phyloP scores from a whole-genome alignment of 2,329 filamentous ascomycete species.

The Emericellopsis atlantica region DNA sequence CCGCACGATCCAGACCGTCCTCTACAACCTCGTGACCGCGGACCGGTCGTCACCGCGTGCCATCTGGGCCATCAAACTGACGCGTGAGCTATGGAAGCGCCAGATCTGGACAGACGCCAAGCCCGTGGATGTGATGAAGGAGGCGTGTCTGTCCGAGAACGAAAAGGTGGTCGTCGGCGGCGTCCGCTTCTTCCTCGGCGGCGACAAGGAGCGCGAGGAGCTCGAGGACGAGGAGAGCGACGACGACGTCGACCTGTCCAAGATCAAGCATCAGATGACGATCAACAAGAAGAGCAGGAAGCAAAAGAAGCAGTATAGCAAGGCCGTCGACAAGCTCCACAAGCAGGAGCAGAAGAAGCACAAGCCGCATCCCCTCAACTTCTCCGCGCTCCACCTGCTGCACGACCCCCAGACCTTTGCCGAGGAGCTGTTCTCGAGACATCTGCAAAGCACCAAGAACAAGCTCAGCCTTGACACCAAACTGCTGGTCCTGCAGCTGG shows the following conservation, averaged over 20 bases:
- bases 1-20: conserved; percentile 79
- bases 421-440: conserved; percentile 79
- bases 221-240: conserved; percentile 80
- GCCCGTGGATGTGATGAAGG: conserved; percentile 96
- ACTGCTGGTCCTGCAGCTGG: conserved; percentile 77
- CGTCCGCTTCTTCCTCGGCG: conserved; percentile 88
- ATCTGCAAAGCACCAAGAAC: conserved; percentile 75
- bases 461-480: conserved; percentile 83
- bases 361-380: conserved; percentile 80
- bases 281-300: conserved; percentile 98
- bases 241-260: conserved; percentile 61
- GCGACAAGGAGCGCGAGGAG: conserved; percentile 91
- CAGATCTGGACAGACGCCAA: conserved; percentile 94
- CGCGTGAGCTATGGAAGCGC: conserved; percentile 88
- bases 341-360: conserved; percentile 78
- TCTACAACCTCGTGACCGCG: conserved; percentile 82
- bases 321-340: conserved; percentile 72
- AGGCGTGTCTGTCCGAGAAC: conserved; percentile 77
- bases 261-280: conserved; percentile 69
- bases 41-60: conserved; percentile 77
- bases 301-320: conserved; percentile 64
- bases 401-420: conserved; percentile 93
- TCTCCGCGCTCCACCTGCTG: conserved; percentile 85
- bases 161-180: conserved; percentile 85
- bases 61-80: conserved; percentile 92